These are phyloP conservation scores for Strigomonas culicis DNA, from an alignment of 208 protist species.

Conservation along the genomic window DNA sequence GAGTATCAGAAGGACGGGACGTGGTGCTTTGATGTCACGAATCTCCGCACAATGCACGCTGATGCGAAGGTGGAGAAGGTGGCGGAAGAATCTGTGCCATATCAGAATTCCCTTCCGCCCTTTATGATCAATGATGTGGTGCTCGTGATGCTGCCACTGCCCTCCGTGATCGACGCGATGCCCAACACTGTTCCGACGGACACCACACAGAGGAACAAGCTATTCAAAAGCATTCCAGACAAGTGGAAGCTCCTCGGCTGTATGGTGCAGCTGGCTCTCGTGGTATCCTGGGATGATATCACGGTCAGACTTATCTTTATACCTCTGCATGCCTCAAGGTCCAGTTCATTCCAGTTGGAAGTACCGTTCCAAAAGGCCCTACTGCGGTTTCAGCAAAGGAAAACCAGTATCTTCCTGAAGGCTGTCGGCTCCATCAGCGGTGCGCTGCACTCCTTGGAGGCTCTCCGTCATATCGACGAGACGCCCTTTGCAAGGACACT, in stretches of 20 bases:
- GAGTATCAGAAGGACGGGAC: too few relatives aligned
- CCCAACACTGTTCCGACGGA: too few relatives aligned
- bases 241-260: not conserved
- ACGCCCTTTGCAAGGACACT: slow-evolving; percentile 55
- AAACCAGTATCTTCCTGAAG: slow-evolving; percentile 35
- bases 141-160: slow-evolving; percentile 29
- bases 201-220: slow-evolving; percentile 6
- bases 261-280: not conserved
- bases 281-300: not conserved
- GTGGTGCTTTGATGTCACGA: too few relatives aligned
- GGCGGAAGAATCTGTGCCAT: too few relatives aligned
- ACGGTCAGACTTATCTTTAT: too few relatives aligned
- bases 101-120: too few relatives aligned
- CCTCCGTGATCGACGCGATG: slow-evolving; percentile 23
- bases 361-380: too few relatives aligned
- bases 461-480: slow-evolving; percentile 41
- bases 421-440: slow-evolving; percentile 44
- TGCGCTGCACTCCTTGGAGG: slow-evolving; percentile 35
- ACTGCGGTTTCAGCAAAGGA: too few relatives aligned
- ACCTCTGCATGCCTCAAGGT: too few relatives aligned
- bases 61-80: not conserved
- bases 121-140: slow-evolving; percentile 8
- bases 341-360: too few relatives aligned
- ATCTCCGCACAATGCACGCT: too few relatives aligned
- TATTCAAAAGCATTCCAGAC: not conserved